Base-by-base conservation (phyloP, 768 basidiomycete species). In the Tylopilus sp. region DNA sequence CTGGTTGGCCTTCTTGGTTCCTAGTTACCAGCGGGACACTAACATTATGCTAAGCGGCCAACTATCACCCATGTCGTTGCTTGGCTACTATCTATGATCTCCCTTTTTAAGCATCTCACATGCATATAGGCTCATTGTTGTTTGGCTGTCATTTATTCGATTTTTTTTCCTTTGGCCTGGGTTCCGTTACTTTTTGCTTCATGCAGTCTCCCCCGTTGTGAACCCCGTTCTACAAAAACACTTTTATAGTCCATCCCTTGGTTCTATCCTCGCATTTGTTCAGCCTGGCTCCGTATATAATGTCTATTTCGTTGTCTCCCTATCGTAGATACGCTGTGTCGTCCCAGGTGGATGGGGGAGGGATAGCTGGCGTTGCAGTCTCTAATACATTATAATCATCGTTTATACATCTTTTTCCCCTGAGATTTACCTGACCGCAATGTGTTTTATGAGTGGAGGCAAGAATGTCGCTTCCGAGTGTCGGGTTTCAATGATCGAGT, bases 331-430 rank as follows among this genome's bases (percentile, higher is more conserved):
- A 17, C 55, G 54, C 47, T 46, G 6, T 35, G 25, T 44, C 17
- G 23, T 49, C 49, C 56, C 33, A 26, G 25, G 43, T 36, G 53
- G 48, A 33, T 22, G 36, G 22, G 38, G 13, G 28, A 20, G 18
- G 38, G n/a, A 25, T 11, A 18, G 26, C 17, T 30, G 53, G 52
- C 44, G 58, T 48, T 55, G 63, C 53, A 51, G 48, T 66, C 53
- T 61, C 63, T 69, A 69, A 69, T 67, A 68, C 60, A 21, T 69
- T 67, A 69, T 69, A 67, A 57, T 67, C 60, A 33, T 69, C 55
- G 60, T 67, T 67, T 67, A 69, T 69, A 65, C 56, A 43, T 18
- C 25, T 22, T 48, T 31, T 47, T 30, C 13, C 17, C 18, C n/a
- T 36, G 36, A 17, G 15, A 35, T 35, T 35, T 17, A n/a, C n/a